phyloP scores from a whole-genome alignment of 768 basidiomycete species.

The Tricholoma matsutake region DNA sequence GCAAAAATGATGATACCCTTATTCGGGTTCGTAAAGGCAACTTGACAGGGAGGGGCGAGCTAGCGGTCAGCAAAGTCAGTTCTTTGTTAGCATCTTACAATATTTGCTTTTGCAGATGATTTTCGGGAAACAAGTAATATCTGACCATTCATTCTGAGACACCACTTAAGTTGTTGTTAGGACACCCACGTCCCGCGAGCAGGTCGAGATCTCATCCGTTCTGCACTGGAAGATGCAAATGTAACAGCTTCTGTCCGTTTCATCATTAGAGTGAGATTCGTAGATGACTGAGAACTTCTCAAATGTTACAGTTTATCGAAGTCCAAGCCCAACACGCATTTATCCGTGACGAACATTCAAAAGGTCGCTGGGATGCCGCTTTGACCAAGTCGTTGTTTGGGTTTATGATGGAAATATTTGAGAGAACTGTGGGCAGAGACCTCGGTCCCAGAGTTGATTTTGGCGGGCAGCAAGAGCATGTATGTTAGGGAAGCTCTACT shows the following conservation, averaged over 20 bases:
- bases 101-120: conserved; percentile 59
- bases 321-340: conserved; percentile 98
- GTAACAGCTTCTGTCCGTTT: conserved; percentile 63
- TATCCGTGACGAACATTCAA: conserved; percentile 87
- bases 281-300: neutral
- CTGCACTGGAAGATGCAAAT: conserved; percentile 76
- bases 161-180: conserved; percentile 29
- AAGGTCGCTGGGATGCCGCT: conserved; percentile 96
- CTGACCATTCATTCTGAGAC: conserved; percentile 5
- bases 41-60: conserved; percentile 73
- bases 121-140: conserved; percentile 84
- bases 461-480: conserved; percentile 62
- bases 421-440: conserved; percentile 81
- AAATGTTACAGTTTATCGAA: conserved; percentile 70
- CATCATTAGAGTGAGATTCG: neutral
- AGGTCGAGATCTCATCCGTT: conserved; percentile 83
- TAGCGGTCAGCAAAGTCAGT: conserved; percentile 55
- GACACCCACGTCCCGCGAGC: conserved; percentile 91
- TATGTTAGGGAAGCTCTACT: conserved; percentile 53
- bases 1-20: conserved; percentile 81
- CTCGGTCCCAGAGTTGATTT: conserved; percentile 62
- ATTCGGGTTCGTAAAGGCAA: conserved; percentile 70
- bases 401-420: conserved; percentile 93
- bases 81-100: neutral
- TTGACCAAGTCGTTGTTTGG: conserved; percentile 75